Conservation (phyloP, 768 basidiomycete species). For the Tricholomella constricta region DNA sequence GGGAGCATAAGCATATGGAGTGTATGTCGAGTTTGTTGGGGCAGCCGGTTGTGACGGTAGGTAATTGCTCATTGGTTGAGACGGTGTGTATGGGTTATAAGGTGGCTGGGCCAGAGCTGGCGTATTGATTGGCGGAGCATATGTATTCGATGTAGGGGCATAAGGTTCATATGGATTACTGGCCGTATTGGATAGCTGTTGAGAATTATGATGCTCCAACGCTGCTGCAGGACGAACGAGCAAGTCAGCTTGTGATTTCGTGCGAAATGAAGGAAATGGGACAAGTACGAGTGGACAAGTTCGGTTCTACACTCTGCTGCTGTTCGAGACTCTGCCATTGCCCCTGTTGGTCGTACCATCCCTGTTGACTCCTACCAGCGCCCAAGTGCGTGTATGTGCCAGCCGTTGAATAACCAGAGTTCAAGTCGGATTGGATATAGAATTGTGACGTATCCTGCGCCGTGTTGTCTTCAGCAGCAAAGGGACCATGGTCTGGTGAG, state of each 20-base stretch:
- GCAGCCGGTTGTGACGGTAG: conserved; percentile 4
- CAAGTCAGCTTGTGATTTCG: neutral
- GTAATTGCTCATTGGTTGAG: conserved; percentile 12
- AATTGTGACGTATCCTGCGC: conserved; percentile 18
- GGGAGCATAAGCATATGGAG: conserved; percentile 14
- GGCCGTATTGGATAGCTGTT: conserved; percentile 4
- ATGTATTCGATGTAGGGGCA: conserved; percentile 20
- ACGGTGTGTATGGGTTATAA: conserved; percentile 29
- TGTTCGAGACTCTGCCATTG: conserved; percentile 26
- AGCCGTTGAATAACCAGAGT: conserved; percentile 10
- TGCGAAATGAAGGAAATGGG: neutral
- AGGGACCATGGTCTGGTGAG: neutral
- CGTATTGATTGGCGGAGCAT: too few relatives aligned
- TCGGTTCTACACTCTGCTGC: conserved; percentile 11
- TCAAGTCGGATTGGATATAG: conserved; percentile 21
- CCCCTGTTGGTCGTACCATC: conserved; percentile 30
- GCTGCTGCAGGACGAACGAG: conserved; percentile 4
- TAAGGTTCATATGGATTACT: conserved; percentile 36
- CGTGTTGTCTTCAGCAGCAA: neutral
- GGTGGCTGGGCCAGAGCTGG: conserved; percentile 16
- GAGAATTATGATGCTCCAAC: conserved; percentile 11
- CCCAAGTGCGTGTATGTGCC: conserved; percentile 6
- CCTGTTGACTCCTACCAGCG: conserved; percentile 24
- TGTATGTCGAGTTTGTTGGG: conserved; percentile 15
- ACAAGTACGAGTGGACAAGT: conserved; percentile 7